Evolutionary conservation across 371 early-diverging fungal genomes (phyloP).

Genomic region (Actinomucor elegans): DNA sequence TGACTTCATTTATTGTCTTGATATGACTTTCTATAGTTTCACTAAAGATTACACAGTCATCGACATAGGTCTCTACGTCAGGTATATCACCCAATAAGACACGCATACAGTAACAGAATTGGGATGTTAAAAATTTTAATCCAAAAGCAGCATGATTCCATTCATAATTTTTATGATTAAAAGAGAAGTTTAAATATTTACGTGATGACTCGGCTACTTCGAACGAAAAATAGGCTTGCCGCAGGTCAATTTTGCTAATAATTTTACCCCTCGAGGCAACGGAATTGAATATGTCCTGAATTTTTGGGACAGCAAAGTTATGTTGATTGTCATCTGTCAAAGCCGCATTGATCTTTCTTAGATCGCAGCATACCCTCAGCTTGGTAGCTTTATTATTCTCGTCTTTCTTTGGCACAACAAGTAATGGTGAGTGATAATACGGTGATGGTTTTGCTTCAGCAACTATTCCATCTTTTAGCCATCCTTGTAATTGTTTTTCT

Average conservation of each 20-base stretch:
- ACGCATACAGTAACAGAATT: neutral
- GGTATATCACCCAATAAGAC: neutral
- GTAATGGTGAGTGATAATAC: neutral
- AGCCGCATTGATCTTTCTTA: neutral
- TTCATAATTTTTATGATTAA: neutral
- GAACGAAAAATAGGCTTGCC: neutral
- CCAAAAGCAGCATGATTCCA: neutral
- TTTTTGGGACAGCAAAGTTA: conserved; percentile 3
- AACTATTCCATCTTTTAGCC: conserved; percentile 2
- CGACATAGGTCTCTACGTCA: neutral
- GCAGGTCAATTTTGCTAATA: neutral
- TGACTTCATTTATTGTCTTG: conserved; percentile 4
- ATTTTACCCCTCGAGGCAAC: neutral
- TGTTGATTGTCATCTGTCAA: neutral
- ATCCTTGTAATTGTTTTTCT: neutral
- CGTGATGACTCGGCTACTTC: neutral
- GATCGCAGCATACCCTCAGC: neutral
- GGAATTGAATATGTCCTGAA: conserved; percentile 1
- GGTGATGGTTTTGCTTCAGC: neutral
- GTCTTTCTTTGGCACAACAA: neutral
- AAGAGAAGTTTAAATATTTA: neutral
- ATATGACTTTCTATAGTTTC: neutral
- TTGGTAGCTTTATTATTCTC: neutral
- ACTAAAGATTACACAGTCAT: neutral
- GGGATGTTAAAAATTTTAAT: neutral